Evolutionary conservation across 345 rosid genomes (phyloP).

Genomic region (Citrus inodora): DNA sequence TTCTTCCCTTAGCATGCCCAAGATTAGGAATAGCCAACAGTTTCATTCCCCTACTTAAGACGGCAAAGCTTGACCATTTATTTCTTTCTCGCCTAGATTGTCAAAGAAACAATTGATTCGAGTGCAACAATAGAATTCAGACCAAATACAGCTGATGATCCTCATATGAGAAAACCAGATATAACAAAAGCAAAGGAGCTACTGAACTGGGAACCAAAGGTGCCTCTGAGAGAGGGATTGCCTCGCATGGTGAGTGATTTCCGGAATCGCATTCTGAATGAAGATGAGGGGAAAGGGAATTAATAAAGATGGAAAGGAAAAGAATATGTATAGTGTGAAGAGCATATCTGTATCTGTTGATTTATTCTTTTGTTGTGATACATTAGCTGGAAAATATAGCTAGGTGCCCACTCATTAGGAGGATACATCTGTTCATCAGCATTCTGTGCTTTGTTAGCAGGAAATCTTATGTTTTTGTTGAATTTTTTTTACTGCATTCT

Average conservation of each 20-base stretch:
- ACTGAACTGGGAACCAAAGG: constrained; percentile 92
- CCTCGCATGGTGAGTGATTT: constrained; percentile 96
- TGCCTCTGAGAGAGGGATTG: constrained; percentile 73
- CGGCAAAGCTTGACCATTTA: not conserved
- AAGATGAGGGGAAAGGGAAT: constrained; percentile 71
- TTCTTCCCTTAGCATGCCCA: not conserved
- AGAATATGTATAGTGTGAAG: constrained; percentile 41
- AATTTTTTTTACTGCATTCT: constrained; percentile 3
- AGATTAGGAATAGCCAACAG: not conserved
- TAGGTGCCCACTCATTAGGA: constrained; percentile 15
- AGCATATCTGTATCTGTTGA: constrained; percentile 22
- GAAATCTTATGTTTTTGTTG: constrained; percentile 1
- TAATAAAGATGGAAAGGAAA: constrained; percentile 10
- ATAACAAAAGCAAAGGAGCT: constrained; percentile 86
- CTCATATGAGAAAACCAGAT: constrained; percentile 94
- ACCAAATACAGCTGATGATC: constrained; percentile 95
- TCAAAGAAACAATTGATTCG: constrained; percentile 88
- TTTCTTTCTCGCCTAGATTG: constrained; percentile 42
- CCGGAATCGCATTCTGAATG: constrained; percentile 78
- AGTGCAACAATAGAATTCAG: constrained; percentile 87
- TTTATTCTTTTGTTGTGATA: constrained; percentile 18
- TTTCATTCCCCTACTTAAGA: not conserved
- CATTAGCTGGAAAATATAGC: constrained; percentile 16
- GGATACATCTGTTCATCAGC: not conserved
- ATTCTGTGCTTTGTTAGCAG: constrained; percentile 7